These are phyloP conservation scores for Rhodotorula sp. DNA, from an alignment of 1,284 basidiomycete species.

Conservation along the genomic window DNA sequence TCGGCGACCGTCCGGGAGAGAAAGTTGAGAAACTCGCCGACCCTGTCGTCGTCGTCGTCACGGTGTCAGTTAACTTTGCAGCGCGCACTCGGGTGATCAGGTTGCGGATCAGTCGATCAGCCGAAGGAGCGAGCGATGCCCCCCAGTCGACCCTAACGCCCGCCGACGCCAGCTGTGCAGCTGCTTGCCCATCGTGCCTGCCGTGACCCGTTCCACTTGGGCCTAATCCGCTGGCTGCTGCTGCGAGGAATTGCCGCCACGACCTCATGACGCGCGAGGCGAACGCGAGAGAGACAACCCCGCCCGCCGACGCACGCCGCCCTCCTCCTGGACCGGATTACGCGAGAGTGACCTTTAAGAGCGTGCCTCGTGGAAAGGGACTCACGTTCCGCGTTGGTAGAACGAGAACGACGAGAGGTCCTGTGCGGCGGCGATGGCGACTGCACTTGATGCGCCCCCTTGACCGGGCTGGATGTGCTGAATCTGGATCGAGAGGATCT, in stretches of 20 bases:
- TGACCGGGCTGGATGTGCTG: constrained; percentile 45
- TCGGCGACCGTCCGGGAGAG: constrained; percentile 90
- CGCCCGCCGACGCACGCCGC: no score
- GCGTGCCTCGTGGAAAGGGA: neutral
- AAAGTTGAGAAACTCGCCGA: constrained; percentile 86
- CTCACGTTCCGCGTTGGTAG: constrained; percentile 73
- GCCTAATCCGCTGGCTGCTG: no score
- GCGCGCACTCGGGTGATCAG: no score
- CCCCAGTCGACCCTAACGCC: fast-evolving
- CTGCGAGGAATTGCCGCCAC: no score
- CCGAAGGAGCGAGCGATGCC: no score
- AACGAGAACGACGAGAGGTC: constrained; percentile 92
- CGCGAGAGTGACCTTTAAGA: no score
- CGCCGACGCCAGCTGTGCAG: neutral
- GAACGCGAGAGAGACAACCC: neutral
- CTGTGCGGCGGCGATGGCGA: constrained; percentile 66
- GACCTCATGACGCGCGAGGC: no score
- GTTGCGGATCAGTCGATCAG: no score
- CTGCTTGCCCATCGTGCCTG: no score
- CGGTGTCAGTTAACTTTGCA: no score
- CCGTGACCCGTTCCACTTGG: no score
- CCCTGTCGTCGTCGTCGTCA: constrained; percentile 44
- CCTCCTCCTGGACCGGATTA: no score
- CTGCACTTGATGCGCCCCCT: constrained; percentile 50
- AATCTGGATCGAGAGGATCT: constrained; percentile 57